Evolutionary conservation across 495 filamentous ascomycete species (phyloP).

Genomic region (Daldinia childiae): DNA sequence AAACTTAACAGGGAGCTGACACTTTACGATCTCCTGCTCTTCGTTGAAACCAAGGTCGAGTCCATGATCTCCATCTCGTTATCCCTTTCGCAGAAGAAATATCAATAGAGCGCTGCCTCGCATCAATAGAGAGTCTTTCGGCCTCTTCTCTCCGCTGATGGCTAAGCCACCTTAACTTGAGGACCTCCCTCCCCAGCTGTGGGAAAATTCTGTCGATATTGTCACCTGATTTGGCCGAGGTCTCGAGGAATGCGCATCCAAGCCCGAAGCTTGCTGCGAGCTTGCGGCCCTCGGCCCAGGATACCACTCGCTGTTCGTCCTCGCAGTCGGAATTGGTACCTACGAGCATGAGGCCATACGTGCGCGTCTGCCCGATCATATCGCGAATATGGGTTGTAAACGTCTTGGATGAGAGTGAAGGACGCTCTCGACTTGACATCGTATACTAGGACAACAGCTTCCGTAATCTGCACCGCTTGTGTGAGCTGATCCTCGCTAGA

Average conservation of each 20-base stretch:
- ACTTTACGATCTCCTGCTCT: slow-evolving; percentile 18
- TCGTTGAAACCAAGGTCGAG: slow-evolving; percentile 35
- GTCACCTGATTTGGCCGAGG: slow-evolving; percentile 52
- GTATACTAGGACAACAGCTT: slow-evolving; percentile 54
- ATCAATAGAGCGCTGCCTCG: slow-evolving; percentile 5
- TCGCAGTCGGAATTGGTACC: slow-evolving; percentile 50
- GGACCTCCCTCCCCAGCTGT: slow-evolving; percentile 44
- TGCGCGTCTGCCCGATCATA: slow-evolving; percentile 29
- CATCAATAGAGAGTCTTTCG: slow-evolving; percentile 20
- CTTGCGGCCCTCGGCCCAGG: slow-evolving; percentile 44
- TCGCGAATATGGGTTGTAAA: slow-evolving; percentile 49
- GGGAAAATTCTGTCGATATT: slow-evolving; percentile 49
- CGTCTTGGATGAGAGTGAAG: slow-evolving; percentile 40
- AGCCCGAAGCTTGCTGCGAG: slow-evolving; percentile 37
- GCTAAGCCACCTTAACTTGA: slow-evolving; percentile 38
- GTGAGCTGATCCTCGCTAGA: slow-evolving; percentile 46
- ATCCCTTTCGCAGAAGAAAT: slow-evolving; percentile 21
- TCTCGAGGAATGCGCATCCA: slow-evolving; percentile 48
- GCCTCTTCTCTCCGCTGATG: slow-evolving; percentile 40
- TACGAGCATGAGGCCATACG: slow-evolving; percentile 51
- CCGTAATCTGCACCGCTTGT: slow-evolving; percentile 53
- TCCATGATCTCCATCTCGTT: slow-evolving; percentile 36
- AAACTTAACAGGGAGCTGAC: slow-evolving; percentile 17
- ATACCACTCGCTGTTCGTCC: slow-evolving; percentile 40
- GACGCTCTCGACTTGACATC: slow-evolving; percentile 49